Conservation (phyloP, 495 filamentous ascomycete species). For the Xylaria bambusicola region DNA sequence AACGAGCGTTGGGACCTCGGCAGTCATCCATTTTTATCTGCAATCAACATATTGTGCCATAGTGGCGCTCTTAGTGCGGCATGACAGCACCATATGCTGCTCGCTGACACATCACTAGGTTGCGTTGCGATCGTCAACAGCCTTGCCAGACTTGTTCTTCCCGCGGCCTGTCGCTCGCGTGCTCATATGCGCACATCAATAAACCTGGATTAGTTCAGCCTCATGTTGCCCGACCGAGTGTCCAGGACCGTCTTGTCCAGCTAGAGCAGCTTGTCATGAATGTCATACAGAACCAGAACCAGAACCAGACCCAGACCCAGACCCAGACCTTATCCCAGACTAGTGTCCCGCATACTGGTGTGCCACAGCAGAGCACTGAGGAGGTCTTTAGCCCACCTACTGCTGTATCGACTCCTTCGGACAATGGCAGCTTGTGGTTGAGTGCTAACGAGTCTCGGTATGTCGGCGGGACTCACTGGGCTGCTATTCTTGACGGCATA, state of each 20-base stretch:
- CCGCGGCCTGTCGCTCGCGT: conserved; percentile 10
- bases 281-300: conserved; percentile 4
- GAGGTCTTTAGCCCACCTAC: not conserved
- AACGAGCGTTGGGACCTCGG: no score
- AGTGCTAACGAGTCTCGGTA: conserved; percentile 36
- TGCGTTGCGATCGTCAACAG: conserved; percentile 33
- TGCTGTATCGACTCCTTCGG: conserved; percentile 22
- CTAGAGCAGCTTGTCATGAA: conserved; percentile 9
- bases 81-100: not conserved
- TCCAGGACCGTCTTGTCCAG: conserved; percentile 11
- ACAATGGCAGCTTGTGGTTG: conserved; percentile 36
- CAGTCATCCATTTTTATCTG: not conserved
- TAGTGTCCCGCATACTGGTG: not conserved
- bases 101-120: conserved; percentile 21
- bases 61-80: not conserved
- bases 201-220: not conserved
- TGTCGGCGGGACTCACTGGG: conserved; percentile 46
- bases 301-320: no score
- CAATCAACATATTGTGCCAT: not conserved
- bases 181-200: conserved; percentile 14
- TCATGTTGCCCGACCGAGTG: not conserved
- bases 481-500: conserved; percentile 42
- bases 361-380: not conserved
- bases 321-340: no score
- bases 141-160: conserved; percentile 26